Percentiles rank a stretch among this genome's conserved stretches.
Evolutionary conservation across 2,329 filamentous ascomycete species (phyloP).

Genomic region (Hortaea werneckii): DNA sequence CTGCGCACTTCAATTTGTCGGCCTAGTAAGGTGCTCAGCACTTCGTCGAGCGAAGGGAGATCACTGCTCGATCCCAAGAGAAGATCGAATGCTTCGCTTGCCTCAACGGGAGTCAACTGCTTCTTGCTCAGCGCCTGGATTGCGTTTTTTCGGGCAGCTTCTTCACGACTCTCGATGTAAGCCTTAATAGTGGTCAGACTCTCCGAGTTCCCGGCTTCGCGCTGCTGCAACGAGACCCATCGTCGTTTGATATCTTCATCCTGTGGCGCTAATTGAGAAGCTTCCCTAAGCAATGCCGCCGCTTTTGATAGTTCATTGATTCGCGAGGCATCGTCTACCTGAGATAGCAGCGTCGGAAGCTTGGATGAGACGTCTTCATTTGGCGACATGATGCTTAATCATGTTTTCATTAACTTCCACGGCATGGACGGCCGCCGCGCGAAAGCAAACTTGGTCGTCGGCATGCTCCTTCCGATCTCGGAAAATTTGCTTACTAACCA

Average conservation of each 20-base stretch:
- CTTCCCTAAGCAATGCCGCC: constrained; percentile 33
- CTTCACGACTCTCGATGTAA: constrained; percentile 21
- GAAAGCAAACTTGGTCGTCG: no score
- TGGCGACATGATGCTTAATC: no score
- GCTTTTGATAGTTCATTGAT: constrained; percentile 28
- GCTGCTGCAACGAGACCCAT: constrained; percentile 29
- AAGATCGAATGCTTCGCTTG: constrained; percentile 30
- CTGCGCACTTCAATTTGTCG: constrained; percentile 27
- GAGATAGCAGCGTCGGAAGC: constrained; percentile 12
- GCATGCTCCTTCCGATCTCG: no score
- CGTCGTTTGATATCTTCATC: constrained; percentile 31
- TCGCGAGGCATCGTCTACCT: constrained; percentile 15
- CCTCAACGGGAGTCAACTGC: constrained; percentile 28
- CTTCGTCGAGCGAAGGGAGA: constrained; percentile 26
- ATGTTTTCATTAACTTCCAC: no score
- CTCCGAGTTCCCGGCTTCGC: constrained; percentile 10
- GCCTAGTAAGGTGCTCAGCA: constrained; percentile 26
- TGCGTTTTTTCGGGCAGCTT: constrained; percentile 32
- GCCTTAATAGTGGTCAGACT: constrained; percentile 10
- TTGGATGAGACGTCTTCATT: constrained; percentile 1
- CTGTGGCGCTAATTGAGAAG: constrained; percentile 33
- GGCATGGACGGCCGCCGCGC: no score
- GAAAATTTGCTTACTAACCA: no score
- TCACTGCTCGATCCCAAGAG: constrained; percentile 31
- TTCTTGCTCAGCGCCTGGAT: constrained; percentile 19